A percentile compares a stretch with the other conserved stretches of the same genome.
These are phyloP conservation scores for Phaeoacremonium minimum DNA, from an alignment of 2,329 filamentous ascomycete species.

Conservation along the genomic window DNA sequence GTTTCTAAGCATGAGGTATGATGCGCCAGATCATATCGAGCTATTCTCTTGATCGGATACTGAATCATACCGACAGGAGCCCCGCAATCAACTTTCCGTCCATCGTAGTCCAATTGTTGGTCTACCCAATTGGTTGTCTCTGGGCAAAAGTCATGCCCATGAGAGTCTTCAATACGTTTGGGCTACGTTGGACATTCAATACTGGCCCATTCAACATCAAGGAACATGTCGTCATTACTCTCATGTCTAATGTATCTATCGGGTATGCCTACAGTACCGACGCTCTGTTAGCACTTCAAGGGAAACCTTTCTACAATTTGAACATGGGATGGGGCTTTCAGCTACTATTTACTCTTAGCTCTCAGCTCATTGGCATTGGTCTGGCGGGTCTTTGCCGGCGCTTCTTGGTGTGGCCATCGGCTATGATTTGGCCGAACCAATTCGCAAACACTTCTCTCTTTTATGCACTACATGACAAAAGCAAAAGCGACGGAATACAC, in stretches of 20 bases:
- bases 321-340: slow-evolving; percentile 44
- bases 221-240: slow-evolving; percentile 37
- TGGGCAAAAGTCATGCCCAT: slow-evolving; percentile 37
- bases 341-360: slow-evolving; percentile 41
- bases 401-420: slow-evolving; percentile 42
- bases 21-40: neutral
- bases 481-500: slow-evolving; percentile 30
- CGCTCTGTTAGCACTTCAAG: slow-evolving; percentile 31
- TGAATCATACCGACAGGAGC: slow-evolving; percentile 11
- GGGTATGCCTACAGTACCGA: slow-evolving; percentile 33
- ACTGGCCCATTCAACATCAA: slow-evolving; percentile 40
- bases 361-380: slow-evolving; percentile 48
- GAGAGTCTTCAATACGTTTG: slow-evolving; percentile 33
- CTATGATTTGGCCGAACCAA: slow-evolving; percentile 47
- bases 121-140: slow-evolving; percentile 36
- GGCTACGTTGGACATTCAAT: slow-evolving; percentile 36
- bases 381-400: slow-evolving; percentile 43
- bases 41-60: neutral
- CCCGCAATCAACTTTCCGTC: slow-evolving; percentile 29
- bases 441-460: slow-evolving; percentile 44
- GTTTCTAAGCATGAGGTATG: slow-evolving; percentile 24
- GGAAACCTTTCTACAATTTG: slow-evolving; percentile 33
- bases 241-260: slow-evolving; percentile 37
- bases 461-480: slow-evolving; percentile 35
- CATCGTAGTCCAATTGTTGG: slow-evolving; percentile 33